A percentile compares a stretch with the other conserved stretches of the same genome.
Conservation (phyloP, 1,139 yeast species). For the Candida neerlandica region DNA sequence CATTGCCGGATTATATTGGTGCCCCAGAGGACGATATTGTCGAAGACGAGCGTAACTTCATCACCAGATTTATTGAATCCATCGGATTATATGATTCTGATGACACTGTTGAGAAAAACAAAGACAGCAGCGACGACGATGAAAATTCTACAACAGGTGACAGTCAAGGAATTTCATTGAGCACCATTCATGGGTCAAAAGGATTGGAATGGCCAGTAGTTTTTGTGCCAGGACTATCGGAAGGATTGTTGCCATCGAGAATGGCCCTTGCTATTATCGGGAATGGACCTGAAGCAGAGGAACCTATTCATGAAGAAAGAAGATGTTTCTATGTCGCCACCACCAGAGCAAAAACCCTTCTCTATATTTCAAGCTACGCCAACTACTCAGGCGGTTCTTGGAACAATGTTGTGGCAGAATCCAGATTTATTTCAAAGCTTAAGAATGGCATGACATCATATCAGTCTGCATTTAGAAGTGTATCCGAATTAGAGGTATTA, state of each 20-base stretch:
- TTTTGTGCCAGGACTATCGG: conserved; percentile 71
- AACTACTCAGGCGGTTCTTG: conserved; percentile 25
- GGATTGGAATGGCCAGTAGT: conserved; percentile 96
- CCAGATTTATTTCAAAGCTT: conserved; percentile 31
- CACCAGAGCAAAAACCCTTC: conserved; percentile 69
- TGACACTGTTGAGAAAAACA: conserved; percentile 18
- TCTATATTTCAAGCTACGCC: conserved; percentile 39
- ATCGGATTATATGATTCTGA: conserved; percentile 56
- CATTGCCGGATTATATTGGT: conserved; percentile 45
- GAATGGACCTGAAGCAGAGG: conserved; percentile 15
- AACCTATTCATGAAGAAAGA: conserved; percentile 69
- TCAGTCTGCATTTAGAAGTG: conserved; percentile 23
- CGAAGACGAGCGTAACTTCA: conserved; percentile 30
- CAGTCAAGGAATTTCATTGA: conserved; percentile 36
- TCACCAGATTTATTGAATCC: conserved; percentile 59
- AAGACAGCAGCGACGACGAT: conserved; percentile 11
- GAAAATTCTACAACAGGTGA: conserved; percentile 21
- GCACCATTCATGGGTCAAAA: conserved; percentile 90
- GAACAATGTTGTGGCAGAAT: conserved; percentile 24
- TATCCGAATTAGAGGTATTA: conserved; percentile 20
- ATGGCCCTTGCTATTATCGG: conserved; percentile 34
- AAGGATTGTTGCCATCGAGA: conserved; percentile 58
- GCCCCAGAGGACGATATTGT: conserved; percentile 20
- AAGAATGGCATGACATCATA: conserved; percentile 9
- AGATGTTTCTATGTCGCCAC: conserved; percentile 86